These are phyloP conservation scores for Phalaenopsis equestris DNA, from an alignment of 106 monocot genomes.

Conservation along the genomic window DNA sequence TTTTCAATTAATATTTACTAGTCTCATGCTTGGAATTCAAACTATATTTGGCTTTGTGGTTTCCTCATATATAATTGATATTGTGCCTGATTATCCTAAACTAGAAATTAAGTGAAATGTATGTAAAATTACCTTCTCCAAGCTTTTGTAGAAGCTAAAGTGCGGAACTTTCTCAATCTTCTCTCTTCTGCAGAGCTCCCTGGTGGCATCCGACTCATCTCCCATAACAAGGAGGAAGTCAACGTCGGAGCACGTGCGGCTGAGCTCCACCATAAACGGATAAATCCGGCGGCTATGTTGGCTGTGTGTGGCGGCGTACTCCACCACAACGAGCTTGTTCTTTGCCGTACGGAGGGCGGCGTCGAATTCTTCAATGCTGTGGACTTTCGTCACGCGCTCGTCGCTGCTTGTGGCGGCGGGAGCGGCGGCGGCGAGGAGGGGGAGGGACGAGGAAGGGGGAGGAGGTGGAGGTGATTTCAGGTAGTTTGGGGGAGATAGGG, in stretches of 20 bases:
- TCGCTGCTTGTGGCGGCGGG: constrained; percentile 6
- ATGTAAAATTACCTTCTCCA: constrained; percentile 56
- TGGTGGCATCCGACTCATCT: constrained; percentile 73
- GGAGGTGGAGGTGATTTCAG: background rate
- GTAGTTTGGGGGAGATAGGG: background rate
- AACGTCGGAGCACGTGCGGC: constrained; percentile 81
- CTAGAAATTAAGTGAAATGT: too few relatives aligned
- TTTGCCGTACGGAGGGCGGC: constrained; percentile 53
- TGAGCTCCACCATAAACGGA: constrained; percentile 74
- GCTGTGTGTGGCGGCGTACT: constrained; percentile 61
- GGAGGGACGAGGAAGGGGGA: background rate
- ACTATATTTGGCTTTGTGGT: too few relatives aligned
- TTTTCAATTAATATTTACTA: too few relatives aligned
- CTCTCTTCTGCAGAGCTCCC: constrained; percentile 60
- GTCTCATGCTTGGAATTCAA: too few relatives aligned
- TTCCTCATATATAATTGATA: too few relatives aligned
- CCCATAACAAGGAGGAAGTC: constrained; percentile 88
- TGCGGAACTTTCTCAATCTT: constrained; percentile 62
- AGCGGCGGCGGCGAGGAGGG: background rate
- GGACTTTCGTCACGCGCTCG: constrained; percentile 60
- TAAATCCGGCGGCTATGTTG: constrained; percentile 48
- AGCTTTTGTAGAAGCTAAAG: constrained; percentile 83
- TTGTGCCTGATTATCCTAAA: too few relatives aligned
- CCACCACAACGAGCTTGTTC: constrained; percentile 81
- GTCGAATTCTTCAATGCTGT: constrained; percentile 69